Base-by-base conservation (phyloP, 2,329 filamentous ascomycete species). In the Xylaria sp. region DNA sequence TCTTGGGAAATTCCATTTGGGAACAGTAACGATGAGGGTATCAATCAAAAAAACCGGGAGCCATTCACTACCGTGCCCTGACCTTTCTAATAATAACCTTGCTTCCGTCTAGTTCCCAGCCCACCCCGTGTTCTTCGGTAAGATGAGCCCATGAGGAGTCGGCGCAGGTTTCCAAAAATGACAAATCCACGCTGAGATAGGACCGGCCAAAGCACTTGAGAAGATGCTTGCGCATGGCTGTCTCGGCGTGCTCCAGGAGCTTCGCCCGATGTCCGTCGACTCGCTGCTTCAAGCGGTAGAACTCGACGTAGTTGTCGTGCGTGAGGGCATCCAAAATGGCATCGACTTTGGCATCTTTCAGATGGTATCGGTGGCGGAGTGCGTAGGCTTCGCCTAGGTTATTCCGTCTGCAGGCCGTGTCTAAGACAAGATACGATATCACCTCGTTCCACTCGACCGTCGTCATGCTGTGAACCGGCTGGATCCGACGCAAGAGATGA, bases 121-220 rank as follows among this genome's bases (percentile, higher is more conserved):
- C 92, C 1, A 97, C 88, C 2, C 86, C 86, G 69, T 90, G 85
- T 65, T 83, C 78, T 39, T 83, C 80, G 59, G 76, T 81, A 69
- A 97, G 75, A 54, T 85, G 83, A 9, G 84, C 79, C 92, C 93
- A 99, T n/a, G 75, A 78, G 66, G 83, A 79, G 52, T 85, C 85
- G 3, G 89, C 82, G 59, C 84, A 81, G 70, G 80, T 81, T 75
- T 94, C 90, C 54, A 96, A 75, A 72, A 87, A 91, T 2, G 71
- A 71, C 60, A 82, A 74, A 56, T 91, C 89, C 7, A 91, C 87
- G 18, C 77, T 84, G 65, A 97, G 76, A 73, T 99, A 99, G 3
- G 88, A 83, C 69, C 86, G 83, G 0, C 91, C 92, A 57, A 97
- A 83, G 71, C 92, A 94, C 77, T 96, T 96, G 66, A 97, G 78